Conservation (phyloP, 305 asterid genomes). For the Solanum hybrid region DNA sequence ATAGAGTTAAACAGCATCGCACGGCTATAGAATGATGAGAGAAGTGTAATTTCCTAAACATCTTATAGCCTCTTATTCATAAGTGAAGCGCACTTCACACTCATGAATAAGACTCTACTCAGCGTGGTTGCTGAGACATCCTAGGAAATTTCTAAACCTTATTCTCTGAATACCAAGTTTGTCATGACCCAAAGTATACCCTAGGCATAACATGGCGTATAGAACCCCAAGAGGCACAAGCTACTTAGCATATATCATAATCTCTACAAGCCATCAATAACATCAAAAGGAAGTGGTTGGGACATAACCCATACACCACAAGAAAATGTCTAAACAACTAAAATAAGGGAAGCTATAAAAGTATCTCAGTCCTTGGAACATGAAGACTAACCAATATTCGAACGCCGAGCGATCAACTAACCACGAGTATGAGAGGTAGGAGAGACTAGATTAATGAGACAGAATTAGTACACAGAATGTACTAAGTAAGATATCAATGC, state of each 20-base stretch:
- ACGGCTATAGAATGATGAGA: neutral
- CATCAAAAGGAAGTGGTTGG: neutral
- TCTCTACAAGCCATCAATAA: neutral
- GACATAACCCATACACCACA: neutral
- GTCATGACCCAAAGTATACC: neutral
- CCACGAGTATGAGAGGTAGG: neutral
- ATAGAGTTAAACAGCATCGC: neutral
- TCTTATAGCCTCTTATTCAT: neutral
- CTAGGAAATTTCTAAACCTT: neutral
- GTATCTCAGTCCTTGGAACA: neutral
- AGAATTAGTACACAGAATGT: neutral
- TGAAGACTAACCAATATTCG: neutral
- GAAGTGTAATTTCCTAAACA: neutral
- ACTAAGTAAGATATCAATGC: neutral
- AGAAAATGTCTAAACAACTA: neutral
- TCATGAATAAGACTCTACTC: neutral
- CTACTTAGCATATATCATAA: neutral
- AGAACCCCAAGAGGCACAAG: neutral
- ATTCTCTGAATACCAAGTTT: neutral
- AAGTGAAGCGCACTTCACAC: neutral
- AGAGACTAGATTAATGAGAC: neutral
- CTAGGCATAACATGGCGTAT: neutral
- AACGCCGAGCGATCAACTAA: too few relatives aligned
- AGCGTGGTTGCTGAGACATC: neutral
- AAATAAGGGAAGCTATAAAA: neutral